phyloP scores from a whole-genome alignment of 164 flowering plant genomes.

The Aristolochia contorta region DNA sequence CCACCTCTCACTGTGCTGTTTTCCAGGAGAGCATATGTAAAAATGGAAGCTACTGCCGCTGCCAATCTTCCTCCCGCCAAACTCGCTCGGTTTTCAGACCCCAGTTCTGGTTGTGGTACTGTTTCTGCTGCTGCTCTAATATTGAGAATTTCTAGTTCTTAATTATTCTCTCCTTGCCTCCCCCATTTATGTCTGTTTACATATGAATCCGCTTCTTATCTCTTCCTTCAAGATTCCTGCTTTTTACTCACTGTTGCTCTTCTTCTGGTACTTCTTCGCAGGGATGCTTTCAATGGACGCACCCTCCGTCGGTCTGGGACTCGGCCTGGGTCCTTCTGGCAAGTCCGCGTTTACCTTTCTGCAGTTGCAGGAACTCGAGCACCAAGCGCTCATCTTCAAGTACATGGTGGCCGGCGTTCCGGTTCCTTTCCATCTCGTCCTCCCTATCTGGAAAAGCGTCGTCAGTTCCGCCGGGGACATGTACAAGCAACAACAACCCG shows the following conservation, averaged over 20 bases:
- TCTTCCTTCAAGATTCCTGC: too few relatives aligned
- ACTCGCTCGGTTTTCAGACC: conserved; percentile 18
- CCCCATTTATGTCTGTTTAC: not conserved
- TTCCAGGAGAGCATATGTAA: not conserved
- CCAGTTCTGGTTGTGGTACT: conserved; percentile 13
- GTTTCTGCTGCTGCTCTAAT: too few relatives aligned
- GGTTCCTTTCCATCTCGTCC: conserved; percentile 41
- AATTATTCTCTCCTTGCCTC: too few relatives aligned
- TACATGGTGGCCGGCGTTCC: conserved; percentile 39
- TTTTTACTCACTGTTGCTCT: not conserved
- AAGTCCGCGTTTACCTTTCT: conserved; percentile 34
- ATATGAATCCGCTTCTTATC: too few relatives aligned
- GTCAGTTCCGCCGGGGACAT: conserved; percentile 16
- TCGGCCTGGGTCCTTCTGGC: conserved; percentile 17
- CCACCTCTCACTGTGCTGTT: too few relatives aligned
- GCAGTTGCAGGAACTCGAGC: conserved; percentile 49
- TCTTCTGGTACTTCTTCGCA: not conserved
- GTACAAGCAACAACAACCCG: conserved; percentile 15
- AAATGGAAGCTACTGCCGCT: conserved; percentile 12
- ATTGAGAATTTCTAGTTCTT: not conserved
- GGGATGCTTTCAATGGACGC: conserved; percentile 14
- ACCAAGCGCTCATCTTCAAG: conserved; percentile 38
- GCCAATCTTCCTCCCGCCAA: conserved; percentile 17
- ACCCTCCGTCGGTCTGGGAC: conserved; percentile 25
- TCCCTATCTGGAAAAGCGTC: conserved; percentile 48